Evolutionary conservation across 2,329 filamentous ascomycete species (phyloP).

Genomic region (Oidium heveae): DNA sequence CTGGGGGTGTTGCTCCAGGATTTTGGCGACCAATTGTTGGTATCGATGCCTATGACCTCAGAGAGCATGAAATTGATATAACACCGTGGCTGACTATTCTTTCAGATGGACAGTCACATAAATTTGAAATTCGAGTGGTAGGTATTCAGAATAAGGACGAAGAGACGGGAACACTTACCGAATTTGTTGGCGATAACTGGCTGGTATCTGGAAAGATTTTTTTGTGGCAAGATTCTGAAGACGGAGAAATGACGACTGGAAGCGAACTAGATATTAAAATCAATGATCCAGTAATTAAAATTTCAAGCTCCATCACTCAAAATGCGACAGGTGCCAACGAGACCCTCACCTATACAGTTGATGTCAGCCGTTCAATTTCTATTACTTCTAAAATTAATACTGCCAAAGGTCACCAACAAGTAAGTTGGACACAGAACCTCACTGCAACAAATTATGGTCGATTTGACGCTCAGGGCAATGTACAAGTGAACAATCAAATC

Average conservation of each 20-base stretch:
- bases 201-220: conserved; percentile 59
- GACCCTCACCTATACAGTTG: conserved; percentile 31
- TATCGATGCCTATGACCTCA: conserved; percentile 53
- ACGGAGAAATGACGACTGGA: conserved; percentile 26
- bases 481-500: conserved; percentile 25
- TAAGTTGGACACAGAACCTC: conserved; percentile 33
- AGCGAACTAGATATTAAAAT: conserved; percentile 13
- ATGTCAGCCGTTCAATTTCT: conserved; percentile 27
- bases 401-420: conserved; percentile 18
- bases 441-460: conserved; percentile 28
- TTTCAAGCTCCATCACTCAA: conserved; percentile 24
- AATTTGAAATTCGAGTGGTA: conserved; percentile 39
- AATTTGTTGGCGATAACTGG: conserved; percentile 41
- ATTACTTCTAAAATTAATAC: conserved; percentile 27
- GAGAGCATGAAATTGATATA: conserved; percentile 62
- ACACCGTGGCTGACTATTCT: conserved; percentile 49
- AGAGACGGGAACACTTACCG: conserved; percentile 21
- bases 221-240: conserved; percentile 36
- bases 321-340: conserved; percentile 28
- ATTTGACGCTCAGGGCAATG: conserved; percentile 26
- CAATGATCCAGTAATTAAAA: conserved; percentile 20
- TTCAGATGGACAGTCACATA: conserved; percentile 37
- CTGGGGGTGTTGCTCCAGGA: conserved; percentile 51
- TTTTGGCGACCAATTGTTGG: conserved; percentile 60
- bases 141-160: conserved; percentile 29